Conservation (phyloP, 169 alveolate species). For the Plasmodium ovale region DNA sequence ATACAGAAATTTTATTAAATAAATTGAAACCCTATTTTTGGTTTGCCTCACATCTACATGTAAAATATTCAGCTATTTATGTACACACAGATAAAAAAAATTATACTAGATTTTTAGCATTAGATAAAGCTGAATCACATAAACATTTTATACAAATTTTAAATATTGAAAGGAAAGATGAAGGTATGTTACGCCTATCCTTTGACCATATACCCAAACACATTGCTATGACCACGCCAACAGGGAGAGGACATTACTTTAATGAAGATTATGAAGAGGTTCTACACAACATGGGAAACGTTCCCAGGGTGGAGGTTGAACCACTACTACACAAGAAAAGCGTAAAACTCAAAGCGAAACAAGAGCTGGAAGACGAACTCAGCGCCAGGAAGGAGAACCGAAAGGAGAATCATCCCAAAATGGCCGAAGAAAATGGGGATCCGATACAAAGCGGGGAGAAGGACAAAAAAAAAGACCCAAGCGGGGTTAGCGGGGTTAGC, state of each 20-base stretch:
- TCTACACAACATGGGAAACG: neutral
- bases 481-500: too few species aligned
- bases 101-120: constrained; percentile 21
- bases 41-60: constrained; percentile 86
- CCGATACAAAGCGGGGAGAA: too few species aligned
- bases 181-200: neutral
- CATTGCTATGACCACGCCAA: neutral
- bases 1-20: constrained; percentile 77
- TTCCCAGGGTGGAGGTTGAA: constrained; percentile 3
- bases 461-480: too few species aligned
- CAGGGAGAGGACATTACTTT: neutral
- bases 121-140: constrained; percentile 53
- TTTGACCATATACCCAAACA: constrained; percentile 20
- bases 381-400: neutral
- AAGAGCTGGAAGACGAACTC: neutral
- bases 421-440: too few species aligned
- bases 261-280: neutral
- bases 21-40: constrained; percentile 81
- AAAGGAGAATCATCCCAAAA: too few species aligned
- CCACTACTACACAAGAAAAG: neutral
- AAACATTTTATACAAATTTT: constrained; percentile 65
- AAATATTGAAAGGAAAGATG: constrained; percentile 20
- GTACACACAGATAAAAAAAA: constrained; percentile 77
- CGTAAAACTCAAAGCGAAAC: neutral
- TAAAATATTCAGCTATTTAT: constrained; percentile 80